A percentile compares a stretch with the other conserved stretches of the same genome.
Conservation (phyloP, 768 basidiomycete species). For the Collybia nuda region DNA sequence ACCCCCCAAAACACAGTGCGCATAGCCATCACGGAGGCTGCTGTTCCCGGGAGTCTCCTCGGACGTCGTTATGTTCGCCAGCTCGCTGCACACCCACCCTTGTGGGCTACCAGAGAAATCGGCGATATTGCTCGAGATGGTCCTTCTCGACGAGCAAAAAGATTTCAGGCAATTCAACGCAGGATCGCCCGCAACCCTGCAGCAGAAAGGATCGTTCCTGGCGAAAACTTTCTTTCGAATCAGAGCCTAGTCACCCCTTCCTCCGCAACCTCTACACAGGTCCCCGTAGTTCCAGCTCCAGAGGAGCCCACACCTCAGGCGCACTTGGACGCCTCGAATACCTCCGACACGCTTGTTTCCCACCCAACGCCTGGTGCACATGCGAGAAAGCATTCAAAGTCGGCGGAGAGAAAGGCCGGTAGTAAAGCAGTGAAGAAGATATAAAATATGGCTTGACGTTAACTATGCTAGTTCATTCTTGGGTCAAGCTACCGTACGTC, state of each 20-base stretch:
- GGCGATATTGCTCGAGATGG: background rate
- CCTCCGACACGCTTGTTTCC: background rate
- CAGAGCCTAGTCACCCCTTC: background rate
- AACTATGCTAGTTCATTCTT: background rate
- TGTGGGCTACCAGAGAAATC: background rate
- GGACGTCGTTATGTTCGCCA: conserved; percentile 19
- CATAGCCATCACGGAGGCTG: conserved; percentile 14
- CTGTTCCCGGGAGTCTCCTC: conserved; percentile 19
- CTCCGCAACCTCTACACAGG: background rate
- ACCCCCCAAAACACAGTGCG: conserved; percentile 25
- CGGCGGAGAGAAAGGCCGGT: background rate
- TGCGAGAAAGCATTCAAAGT: background rate
- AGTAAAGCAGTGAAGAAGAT: background rate
- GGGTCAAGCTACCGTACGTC: too few relatives aligned
- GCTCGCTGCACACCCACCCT: background rate
- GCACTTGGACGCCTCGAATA: too few relatives aligned
- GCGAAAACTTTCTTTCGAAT: background rate
- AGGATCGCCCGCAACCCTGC: background rate
- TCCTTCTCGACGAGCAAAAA: conserved; percentile 4
- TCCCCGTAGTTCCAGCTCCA: background rate
- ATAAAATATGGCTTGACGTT: background rate
- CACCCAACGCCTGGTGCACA: background rate
- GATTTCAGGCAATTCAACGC: conserved; percentile 9
- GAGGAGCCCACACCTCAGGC: background rate
- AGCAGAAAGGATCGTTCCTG: background rate